A percentile compares a stretch with the other conserved stretches of the same genome.
phyloP scores from a whole-genome alignment of 2,329 filamentous ascomycete genomes.

The Colletotrichum higginsianum region DNA sequence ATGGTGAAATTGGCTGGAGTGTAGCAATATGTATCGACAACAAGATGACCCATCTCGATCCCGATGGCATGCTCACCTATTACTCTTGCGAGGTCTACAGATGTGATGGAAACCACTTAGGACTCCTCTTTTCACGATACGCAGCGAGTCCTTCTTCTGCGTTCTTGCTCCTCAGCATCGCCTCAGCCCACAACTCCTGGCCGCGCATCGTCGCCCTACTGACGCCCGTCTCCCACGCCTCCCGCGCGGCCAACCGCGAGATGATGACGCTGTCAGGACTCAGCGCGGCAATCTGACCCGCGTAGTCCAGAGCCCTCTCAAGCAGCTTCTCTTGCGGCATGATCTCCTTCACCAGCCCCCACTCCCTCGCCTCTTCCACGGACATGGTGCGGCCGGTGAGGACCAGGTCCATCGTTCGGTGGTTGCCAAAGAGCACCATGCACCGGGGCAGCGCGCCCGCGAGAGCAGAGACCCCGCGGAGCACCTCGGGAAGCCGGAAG shows the following conservation, averaged over 20 bases:
- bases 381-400: slow-evolving; percentile 48
- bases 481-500: slow-evolving; percentile 71
- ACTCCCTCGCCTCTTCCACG: slow-evolving; percentile 50
- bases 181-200: slow-evolving; percentile 50
- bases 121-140: slow-evolving; percentile 51
- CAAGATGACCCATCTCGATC: neutral
- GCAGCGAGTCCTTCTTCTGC: slow-evolving; percentile 48
- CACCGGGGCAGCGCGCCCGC: slow-evolving; percentile 70
- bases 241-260: slow-evolving; percentile 50
- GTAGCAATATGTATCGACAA: too few species aligned
- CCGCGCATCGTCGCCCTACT: slow-evolving; percentile 53
- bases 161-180: slow-evolving; percentile 50
- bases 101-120: slow-evolving; percentile 50
- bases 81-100: slow-evolving; percentile 33
- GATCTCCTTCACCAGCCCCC: slow-evolving; percentile 51
- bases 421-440: slow-evolving; percentile 52
- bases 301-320: slow-evolving; percentile 49
- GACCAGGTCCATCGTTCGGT: slow-evolving; percentile 52
- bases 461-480: slow-evolving; percentile 70
- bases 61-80: neutral
- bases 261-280: slow-evolving; percentile 54
- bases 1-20: accelerated
- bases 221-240: slow-evolving; percentile 54
- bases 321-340: slow-evolving; percentile 50
- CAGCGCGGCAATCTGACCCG: slow-evolving; percentile 49